Evolutionary conservation across 1,139 yeast genomes (phyloP), one percentile per base, ranked within the genome.

Genomic region (Lodderomyces beijingensis): DNA sequence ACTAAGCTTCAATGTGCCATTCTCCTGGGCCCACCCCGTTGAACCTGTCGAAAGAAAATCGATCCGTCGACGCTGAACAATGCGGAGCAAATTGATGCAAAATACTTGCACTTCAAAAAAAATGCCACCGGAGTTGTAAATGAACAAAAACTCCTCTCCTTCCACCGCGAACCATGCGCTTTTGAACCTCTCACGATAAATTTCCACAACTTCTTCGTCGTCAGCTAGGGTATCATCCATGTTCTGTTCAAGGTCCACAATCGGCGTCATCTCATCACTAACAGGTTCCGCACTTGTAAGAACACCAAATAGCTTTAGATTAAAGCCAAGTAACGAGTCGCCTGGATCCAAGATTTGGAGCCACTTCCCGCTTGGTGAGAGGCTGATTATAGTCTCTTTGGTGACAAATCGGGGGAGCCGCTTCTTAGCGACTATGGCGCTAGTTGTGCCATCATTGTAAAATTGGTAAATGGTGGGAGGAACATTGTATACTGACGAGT

Each of bases 351-450:
- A 59, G 30, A 53, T 43, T 26, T 50, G 43, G 5, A 65, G 40
- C 70, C 70, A 66, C 20, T 52, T 53, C 0, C 71, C 70, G 1
- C 58, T 49, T 2, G 41, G 33, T 0, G 66, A 55, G 72, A 72
- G 66, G 18, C 36, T 13, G 5, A 56, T 25, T n/a, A 42, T 36
- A 4, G 59, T 53, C 2, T 27, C 30, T 7, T 39, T 35, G 1
- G 51, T 33, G 14, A 54, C 31, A 4, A 49, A 38, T 4, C 39
- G 34, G 4, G 37, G 35, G 5, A 57, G 54, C 5, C 59, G 40
- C 25, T 45, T 43, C 8, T 50, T 38, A 27, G 53, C 51, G 10
- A 60, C 33, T 7, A 56, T 33, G 13, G 37, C 38, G 39, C 72
- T 65, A 8, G 38, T 38, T 4, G 61, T 46, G 0, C 72, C 71